These are phyloP conservation scores for Crithidia mellificae DNA, from an alignment of 208 protist species.

Conservation along the genomic window DNA sequence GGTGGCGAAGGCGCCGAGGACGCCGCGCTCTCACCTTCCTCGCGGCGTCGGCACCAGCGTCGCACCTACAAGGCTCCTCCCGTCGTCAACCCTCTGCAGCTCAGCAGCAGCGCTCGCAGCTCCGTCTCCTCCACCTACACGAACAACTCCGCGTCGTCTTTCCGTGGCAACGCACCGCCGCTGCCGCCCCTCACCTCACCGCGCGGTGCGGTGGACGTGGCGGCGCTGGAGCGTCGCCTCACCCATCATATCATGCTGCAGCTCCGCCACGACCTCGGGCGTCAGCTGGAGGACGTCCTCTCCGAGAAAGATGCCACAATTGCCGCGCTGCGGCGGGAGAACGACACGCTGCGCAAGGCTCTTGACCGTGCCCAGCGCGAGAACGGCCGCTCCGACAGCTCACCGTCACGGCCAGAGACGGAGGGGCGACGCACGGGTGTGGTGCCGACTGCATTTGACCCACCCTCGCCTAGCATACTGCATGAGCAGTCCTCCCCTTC, in stretches of 20 bases:
- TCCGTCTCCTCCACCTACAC: conserved; percentile 2
- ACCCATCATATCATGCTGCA: conserved; percentile 45
- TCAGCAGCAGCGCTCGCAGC: conserved; percentile 2
- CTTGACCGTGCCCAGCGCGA: conserved; percentile 8
- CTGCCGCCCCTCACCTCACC: conserved; percentile 8
- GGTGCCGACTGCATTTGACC: background rate
- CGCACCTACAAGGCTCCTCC: conserved; percentile 3
- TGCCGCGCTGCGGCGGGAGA: conserved; percentile 46
- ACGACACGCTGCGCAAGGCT: conserved; percentile 32
- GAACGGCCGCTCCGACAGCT: background rate
- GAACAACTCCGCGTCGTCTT: background rate
- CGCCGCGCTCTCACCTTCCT: background rate
- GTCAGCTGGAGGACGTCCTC: conserved; percentile 45
- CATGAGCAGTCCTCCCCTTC: conserved; percentile 19
- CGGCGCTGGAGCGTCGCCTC: conserved; percentile 34
- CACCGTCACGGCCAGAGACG: background rate
- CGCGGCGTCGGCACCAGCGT: background rate
- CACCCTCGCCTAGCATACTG: conserved; percentile 27
- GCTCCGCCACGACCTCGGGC: conserved; percentile 40
- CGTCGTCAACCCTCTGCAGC: background rate
- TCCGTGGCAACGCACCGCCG: background rate
- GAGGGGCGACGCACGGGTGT: background rate
- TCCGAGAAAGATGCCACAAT: conserved; percentile 48
- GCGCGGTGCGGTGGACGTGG: background rate
- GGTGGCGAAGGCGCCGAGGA: too few relatives aligned